These are phyloP conservation scores for Yarrowia sp. DNA, from an alignment of 805 yeast species.

Conservation along the genomic window DNA sequence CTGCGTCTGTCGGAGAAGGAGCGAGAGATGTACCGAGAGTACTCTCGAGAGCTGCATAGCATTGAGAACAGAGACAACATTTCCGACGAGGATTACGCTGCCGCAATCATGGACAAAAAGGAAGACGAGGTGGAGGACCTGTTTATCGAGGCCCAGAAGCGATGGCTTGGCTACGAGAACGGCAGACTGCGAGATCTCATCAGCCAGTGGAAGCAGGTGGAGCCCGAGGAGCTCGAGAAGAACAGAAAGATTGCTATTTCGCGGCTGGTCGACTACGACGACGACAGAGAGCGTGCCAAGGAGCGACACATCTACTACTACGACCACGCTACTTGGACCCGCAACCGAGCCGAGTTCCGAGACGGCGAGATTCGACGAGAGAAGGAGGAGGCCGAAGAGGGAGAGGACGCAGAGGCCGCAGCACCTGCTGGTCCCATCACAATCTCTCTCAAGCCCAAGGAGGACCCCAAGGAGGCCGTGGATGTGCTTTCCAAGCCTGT, in stretches of 20 bases:
- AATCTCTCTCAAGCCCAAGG: slow-evolving; percentile 26
- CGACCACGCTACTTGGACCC: slow-evolving; percentile 35
- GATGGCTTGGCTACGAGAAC: slow-evolving; percentile 33
- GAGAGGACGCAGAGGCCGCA: slow-evolving; percentile 16
- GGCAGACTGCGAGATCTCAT: slow-evolving; percentile 41
- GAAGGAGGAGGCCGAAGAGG: slow-evolving; percentile 31
- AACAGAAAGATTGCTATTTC: slow-evolving; percentile 28
- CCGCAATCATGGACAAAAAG: slow-evolving; percentile 19
- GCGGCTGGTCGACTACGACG: slow-evolving; percentile 31
- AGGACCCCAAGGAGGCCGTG: slow-evolving; percentile 6
- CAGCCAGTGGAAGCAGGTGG: slow-evolving; percentile 43
- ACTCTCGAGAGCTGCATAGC: slow-evolving; percentile 26
- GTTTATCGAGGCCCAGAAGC: slow-evolving; percentile 16
- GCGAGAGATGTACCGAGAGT: slow-evolving; percentile 13
- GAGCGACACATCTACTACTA: slow-evolving; percentile 32
- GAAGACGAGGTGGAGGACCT: slow-evolving; percentile 20
- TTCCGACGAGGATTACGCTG: slow-evolving; percentile 27
- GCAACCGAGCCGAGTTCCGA: slow-evolving; percentile 31
- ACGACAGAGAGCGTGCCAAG: slow-evolving; percentile 29
- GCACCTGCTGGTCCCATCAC: slow-evolving; percentile 25
- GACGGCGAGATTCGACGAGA: slow-evolving; percentile 32
- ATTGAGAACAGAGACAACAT: slow-evolving; percentile 26
- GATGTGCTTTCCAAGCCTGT: slow-evolving; percentile 9
- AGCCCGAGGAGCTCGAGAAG: slow-evolving; percentile 32
- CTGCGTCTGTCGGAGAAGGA: slow-evolving; percentile 5